Conservation (phyloP, 179 eudicot genomes). For the Amaranthus tricolor region DNA sequence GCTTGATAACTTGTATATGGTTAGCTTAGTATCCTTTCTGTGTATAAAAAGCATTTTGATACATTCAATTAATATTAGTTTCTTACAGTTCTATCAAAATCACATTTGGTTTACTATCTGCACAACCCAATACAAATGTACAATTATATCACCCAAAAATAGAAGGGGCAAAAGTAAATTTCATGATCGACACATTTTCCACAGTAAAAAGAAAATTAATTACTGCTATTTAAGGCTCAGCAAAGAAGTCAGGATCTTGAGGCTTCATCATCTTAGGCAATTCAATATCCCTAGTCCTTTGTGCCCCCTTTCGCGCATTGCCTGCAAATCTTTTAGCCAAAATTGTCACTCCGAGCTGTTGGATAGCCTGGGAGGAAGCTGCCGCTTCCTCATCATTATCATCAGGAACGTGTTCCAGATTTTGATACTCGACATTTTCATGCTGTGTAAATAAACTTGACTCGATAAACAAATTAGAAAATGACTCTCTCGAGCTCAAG, state of each 20-base stretch:
- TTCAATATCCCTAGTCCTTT: slow-evolving; percentile 42
- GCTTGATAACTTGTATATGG: too few relatives aligned
- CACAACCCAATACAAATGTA: slow-evolving; percentile 25
- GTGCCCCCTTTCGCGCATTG: slow-evolving; percentile 54
- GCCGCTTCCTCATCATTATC: slow-evolving; percentile 6
- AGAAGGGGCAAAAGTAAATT: background rate
- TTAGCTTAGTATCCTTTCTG: too few relatives aligned
- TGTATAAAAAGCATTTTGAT: too few relatives aligned
- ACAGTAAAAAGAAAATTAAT: background rate
- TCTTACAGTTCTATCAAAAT: background rate
- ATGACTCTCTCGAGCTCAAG: slow-evolving; percentile 40
- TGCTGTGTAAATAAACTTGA: slow-evolving; percentile 18
- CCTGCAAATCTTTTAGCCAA: slow-evolving; percentile 48
- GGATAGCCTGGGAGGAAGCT: slow-evolving; percentile 32
- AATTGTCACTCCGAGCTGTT: slow-evolving; percentile 32
- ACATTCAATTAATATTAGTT: too few relatives aligned
- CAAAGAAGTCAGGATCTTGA: slow-evolving; percentile 33
- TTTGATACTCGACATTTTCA: slow-evolving; percentile 23
- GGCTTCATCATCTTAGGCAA: slow-evolving; percentile 52
- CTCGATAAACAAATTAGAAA: slow-evolving; percentile 31
- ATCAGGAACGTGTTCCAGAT: slow-evolving; percentile 20
- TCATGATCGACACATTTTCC: slow-evolving; percentile 8
- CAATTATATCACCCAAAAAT: slow-evolving; percentile 12
- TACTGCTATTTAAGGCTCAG: slow-evolving; percentile 26
- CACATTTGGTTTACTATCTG: slow-evolving; percentile 18